Evolutionary conservation across 306 rosid genomes (phyloP).

Genomic region (Sophora flavescens): DNA sequence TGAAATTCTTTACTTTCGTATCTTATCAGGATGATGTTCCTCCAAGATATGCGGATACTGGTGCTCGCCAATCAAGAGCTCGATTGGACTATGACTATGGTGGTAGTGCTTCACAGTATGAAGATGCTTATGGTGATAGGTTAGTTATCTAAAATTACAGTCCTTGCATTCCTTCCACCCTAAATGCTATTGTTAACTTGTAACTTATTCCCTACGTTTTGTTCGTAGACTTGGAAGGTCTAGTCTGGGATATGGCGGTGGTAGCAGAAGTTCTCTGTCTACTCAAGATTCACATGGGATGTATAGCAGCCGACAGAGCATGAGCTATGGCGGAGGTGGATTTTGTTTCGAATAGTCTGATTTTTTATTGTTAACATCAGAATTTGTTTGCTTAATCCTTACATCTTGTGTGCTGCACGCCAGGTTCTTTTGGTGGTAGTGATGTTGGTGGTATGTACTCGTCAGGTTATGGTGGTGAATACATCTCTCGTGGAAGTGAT

Average conservation of each 20-base stretch:
- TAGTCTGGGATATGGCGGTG: slow-evolving; percentile 75
- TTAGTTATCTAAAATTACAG: slow-evolving; percentile 41
- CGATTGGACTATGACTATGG: slow-evolving; percentile 90
- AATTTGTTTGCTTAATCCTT: slow-evolving; percentile 16
- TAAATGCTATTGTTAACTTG: not conserved
- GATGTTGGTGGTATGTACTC: slow-evolving; percentile 92
- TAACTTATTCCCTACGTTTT: slow-evolving; percentile 21
- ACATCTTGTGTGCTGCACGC: slow-evolving; percentile 31
- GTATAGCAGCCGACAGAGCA: slow-evolving; percentile 80
- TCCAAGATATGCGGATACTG: slow-evolving; percentile 73
- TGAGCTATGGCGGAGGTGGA: slow-evolving; percentile 72
- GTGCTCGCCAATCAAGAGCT: slow-evolving; percentile 89
- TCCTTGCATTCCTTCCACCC: not conserved
- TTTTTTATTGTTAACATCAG: slow-evolving; percentile 20
- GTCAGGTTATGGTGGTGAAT: slow-evolving; percentile 92
- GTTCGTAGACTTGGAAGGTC: slow-evolving; percentile 78
- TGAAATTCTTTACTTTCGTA: slow-evolving; percentile 2
- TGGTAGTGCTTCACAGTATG: slow-evolving; percentile 82
- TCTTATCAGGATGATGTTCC: slow-evolving; percentile 81
- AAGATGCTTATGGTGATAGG: slow-evolving; percentile 92
- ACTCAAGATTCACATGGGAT: slow-evolving; percentile 82
- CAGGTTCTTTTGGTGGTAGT: slow-evolving; percentile 83
- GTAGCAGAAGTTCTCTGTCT: slow-evolving; percentile 76
- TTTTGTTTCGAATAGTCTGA: slow-evolving; percentile 31
- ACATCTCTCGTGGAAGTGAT: slow-evolving; percentile 88